Base-by-base conservation (phyloP, 2,329 filamentous ascomycete species). In the Fusarium avenaceum region DNA sequence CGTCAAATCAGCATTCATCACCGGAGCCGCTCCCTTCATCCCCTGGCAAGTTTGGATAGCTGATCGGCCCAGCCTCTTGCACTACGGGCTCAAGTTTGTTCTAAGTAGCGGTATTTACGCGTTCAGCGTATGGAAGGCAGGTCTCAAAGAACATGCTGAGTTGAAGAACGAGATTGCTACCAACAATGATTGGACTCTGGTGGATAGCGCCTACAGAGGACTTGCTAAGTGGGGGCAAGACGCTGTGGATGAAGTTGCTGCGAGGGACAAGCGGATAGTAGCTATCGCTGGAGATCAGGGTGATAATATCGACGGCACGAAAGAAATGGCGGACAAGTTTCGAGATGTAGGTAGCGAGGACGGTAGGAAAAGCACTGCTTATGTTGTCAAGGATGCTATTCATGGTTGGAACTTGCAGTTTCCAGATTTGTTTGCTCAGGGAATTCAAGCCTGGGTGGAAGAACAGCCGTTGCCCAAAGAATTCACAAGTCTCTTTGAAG, bases 321-420 rank as follows among this genome's bases (percentile, higher is more conserved):
- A 15, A 52, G 67, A 44, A 71, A 72, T 28, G 77, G 74, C 26
- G 1, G 1, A 20, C 11, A 8, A 4, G 0, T 63, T 63, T 9
- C 20, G n/a, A 6, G 6, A n/a, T 0, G 13, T 19, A 5, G 60
- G 58, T 0, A 39, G 4, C 1, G 26, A 1, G 1, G 32, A 42
- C 1, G 60, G 58, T 7, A 63, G 9, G 26, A 46, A 10, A 14
- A 63, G 50, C 7, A 11, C 17, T 0, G 50, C 60, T 1, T 44
- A 28, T 11, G 39, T 57, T 0, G 45, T 65, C 17, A 59, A 48
- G 20, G 47, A 43, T 1, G 58, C 43, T 2, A 45, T 60, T 1
- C 80, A 82, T 69, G 75, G 74, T 11, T 83, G 81, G 81, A 77
- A 81, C 49, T 53, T 82, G 44, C 80, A 83, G 43, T 69, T 78